Percentiles rank a stretch among this genome's conserved stretches.
Conservation (phyloP, 345 rosid species). For the Arabis hirsuta region DNA sequence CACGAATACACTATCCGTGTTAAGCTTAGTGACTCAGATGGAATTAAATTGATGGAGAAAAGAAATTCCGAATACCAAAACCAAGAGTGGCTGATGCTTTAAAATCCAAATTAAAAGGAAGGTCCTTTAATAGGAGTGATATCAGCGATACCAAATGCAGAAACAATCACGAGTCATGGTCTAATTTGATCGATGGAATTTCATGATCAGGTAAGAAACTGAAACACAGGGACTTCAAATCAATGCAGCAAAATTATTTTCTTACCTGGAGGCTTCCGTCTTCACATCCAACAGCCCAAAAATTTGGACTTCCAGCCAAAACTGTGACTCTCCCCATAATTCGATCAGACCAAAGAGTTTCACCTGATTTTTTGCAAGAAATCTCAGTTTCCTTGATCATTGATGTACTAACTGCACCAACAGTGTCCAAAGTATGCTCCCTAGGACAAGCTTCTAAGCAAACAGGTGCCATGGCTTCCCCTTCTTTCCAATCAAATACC, state of each 20-base stretch:
- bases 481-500: slow-evolving; percentile 84
- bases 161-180: not conserved
- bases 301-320: slow-evolving; percentile 93
- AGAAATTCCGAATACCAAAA: slow-evolving; percentile 19
- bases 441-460: slow-evolving; percentile 91
- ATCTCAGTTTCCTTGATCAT: slow-evolving; percentile 86
- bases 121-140: slow-evolving; percentile 11
- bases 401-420: slow-evolving; percentile 67
- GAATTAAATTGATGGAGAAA: not conserved
- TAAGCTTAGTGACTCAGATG: not conserved
- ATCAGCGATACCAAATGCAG: slow-evolving; percentile 19
- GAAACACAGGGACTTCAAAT: slow-evolving; percentile 4
- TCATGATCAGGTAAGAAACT: slow-evolving; percentile 11
- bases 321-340: slow-evolving; percentile 88
- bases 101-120: not conserved
- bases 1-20: slow-evolving; percentile 7
- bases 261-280: slow-evolving; percentile 95
- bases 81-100: not conserved
- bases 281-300: slow-evolving; percentile 99
- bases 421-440: slow-evolving; percentile 77
- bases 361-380: slow-evolving; percentile 68
- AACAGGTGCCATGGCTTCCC: slow-evolving; percentile 64
- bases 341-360: slow-evolving; percentile 91
- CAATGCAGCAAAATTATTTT: slow-evolving; percentile 24
- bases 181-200: not conserved